Evolutionary conservation across 495 filamentous ascomycete genomes (phyloP).

Genomic region (Podospora didyma): DNA sequence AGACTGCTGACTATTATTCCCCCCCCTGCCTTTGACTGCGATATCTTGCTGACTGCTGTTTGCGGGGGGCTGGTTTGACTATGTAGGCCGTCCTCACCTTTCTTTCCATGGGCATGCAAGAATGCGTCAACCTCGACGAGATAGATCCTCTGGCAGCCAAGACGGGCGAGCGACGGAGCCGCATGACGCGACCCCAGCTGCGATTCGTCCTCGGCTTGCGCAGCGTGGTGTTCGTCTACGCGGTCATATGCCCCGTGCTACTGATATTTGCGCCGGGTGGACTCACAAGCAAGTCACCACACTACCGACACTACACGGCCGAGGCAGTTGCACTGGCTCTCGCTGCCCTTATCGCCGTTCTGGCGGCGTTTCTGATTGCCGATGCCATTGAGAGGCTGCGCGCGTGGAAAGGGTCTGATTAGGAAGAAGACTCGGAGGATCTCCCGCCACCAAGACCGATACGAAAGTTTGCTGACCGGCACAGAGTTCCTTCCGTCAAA

Average conservation of each 20-base stretch:
- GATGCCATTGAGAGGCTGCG: neutral
- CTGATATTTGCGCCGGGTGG: neutral
- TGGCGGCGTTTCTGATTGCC: neutral
- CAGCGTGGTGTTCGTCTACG: neutral
- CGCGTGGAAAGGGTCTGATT: neutral
- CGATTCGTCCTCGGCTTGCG: neutral
- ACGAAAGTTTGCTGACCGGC: too few relatives aligned
- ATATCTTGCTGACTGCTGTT: neutral
- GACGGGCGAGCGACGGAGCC: neutral
- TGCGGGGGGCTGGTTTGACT: neutral
- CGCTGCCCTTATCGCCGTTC: neutral
- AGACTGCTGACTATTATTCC: too few relatives aligned
- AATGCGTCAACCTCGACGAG: slow-evolving; percentile 2
- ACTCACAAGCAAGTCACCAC: neutral
- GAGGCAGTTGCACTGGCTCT: neutral
- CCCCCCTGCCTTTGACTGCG: too few relatives aligned
- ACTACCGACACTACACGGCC: neutral
- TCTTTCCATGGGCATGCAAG: neutral
- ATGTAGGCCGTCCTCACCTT: slow-evolving; percentile 1
- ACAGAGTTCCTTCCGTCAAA: too few relatives aligned
- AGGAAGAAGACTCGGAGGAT: too few relatives aligned
- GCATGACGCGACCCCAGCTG: neutral
- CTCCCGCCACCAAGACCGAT: too few relatives aligned
- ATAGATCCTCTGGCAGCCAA: neutral
- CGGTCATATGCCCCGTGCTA: neutral